Base-by-base conservation (phyloP, 2,329 filamentous ascomycete genomes). In the Sclerotinia sclerotiorum region DNA sequence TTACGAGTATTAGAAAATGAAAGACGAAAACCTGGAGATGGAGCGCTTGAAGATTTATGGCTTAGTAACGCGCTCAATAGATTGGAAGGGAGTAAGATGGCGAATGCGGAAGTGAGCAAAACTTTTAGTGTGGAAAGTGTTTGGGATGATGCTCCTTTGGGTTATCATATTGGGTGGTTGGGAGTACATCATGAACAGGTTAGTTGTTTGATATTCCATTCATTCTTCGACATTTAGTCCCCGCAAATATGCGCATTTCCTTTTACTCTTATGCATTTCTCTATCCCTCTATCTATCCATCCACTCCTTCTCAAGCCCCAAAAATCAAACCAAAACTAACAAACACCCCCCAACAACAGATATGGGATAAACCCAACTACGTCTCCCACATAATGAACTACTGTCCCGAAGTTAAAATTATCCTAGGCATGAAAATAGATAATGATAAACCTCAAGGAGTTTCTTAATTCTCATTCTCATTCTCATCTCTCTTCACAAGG, bases 381-480 rank as follows among this genome's bases (percentile, higher is more conserved):
- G 79, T 85, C 46, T 79, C 81, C 71, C 76, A 79, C 65, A 84
- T 85, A 32, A 83, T 85, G 70, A 78, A 82, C 24, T 87, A 87
- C 76, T 87, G 85, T 70, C 85, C 85, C 1, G 85, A 87, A 75
- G 75, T 87, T 27, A 81, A 79, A 71, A 79, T 87, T 74, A 83
- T 85, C 69, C 81, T 86, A 79, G 81, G 84, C 54, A 87, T 87
- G 85, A 85, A 85, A 75, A 76, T 85, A 15, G 82, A 84, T 17
- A 67, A 55, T 54, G 65, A 67, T 8, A 67, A 67, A 6, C 65
- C 65, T 3, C 35, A 67, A 24, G 65, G 56, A 5, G 48, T 67
- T 32, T 48, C 65, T 7, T 67, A 27, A 62, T 42, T 11, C 8
- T n/a, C 15, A 32, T n/a, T 2, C 11, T 10, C 52, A 48, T 6